A percentile compares a stretch with the other conserved stretches of the same genome.
phyloP scores from a whole-genome alignment of 2,329 filamentous ascomycete species.

The Colletotrichum paranaense region DNA sequence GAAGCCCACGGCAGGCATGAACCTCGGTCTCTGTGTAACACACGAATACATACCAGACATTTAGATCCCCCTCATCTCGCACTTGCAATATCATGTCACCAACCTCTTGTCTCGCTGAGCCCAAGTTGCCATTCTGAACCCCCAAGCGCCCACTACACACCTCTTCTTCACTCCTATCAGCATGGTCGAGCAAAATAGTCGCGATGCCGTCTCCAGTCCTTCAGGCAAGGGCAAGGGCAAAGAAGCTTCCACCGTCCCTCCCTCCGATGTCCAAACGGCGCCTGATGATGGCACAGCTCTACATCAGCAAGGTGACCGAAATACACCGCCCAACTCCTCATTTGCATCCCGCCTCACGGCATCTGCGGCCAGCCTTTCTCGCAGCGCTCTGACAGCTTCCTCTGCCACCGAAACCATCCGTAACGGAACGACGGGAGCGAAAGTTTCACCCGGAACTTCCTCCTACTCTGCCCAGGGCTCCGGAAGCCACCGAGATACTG shows the following conservation, averaged over 20 bases:
- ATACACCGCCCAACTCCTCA: background rate
- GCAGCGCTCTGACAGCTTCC: background rate
- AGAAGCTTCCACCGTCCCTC: background rate
- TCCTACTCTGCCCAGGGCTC: background rate
- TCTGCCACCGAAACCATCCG: background rate
- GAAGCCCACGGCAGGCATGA: background rate
- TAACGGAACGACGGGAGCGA: background rate
- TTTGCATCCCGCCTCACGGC: conserved; percentile 10
- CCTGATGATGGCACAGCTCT: background rate
- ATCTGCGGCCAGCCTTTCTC: conserved; percentile 22
- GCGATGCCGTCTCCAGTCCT: background rate
- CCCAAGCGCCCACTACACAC: background rate
- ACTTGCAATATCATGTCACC: background rate
- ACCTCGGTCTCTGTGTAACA: background rate
- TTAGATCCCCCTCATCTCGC: background rate
- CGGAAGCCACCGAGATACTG: background rate
- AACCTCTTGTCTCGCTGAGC: background rate
- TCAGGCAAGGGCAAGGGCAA: conserved; percentile 25
- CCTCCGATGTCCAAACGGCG: background rate
- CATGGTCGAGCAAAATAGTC: background rate
- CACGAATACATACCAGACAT: background rate
- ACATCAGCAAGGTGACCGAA: background rate
- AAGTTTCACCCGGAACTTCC: background rate
- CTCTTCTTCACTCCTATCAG: background rate
- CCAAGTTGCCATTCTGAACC: background rate